A percentile compares a stretch with the other conserved stretches of the same genome.
These are phyloP conservation scores for Macrolepiota dolichaula DNA, from an alignment of 768 basidiomycete genomes.

Conservation along the genomic window DNA sequence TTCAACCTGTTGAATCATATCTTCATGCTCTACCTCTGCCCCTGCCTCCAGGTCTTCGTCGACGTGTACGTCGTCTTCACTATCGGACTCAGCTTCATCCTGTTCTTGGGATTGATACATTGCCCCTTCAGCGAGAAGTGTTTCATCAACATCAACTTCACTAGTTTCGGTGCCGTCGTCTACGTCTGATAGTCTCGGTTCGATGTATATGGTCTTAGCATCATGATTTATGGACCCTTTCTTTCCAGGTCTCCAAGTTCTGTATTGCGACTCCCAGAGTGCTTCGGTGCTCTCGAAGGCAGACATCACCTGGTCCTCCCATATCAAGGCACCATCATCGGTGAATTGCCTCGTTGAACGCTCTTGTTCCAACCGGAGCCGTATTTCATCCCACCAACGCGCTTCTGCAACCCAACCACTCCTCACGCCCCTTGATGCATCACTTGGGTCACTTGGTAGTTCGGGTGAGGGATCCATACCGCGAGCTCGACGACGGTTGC, in stretches of 20 bases:
- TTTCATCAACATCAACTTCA: conserved; percentile 20
- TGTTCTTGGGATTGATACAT: conserved; percentile 18
- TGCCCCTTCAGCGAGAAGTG: not conserved
- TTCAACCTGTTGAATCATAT: conserved; percentile 5
- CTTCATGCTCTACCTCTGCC: conserved; percentile 13
- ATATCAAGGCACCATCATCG: conserved; percentile 23
- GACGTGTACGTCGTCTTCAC: conserved; percentile 17
- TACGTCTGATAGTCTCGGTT: conserved; percentile 27
- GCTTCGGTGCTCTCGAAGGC: conserved; percentile 89
- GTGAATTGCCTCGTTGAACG: conserved; percentile 16
- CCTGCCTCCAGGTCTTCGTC: conserved; percentile 19
- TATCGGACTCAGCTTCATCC: conserved; percentile 30
- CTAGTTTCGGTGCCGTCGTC: conserved; percentile 28
- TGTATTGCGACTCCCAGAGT: conserved; percentile 69
- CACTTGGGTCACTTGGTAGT: conserved; percentile 68
- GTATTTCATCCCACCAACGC: conserved; percentile 73
- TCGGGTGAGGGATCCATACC: conserved; percentile 74
- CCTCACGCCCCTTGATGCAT: conserved; percentile 51
- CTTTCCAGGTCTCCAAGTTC: conserved; percentile 50
- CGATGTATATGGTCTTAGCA: conserved; percentile 23
- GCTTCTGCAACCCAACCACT: conserved; percentile 71
- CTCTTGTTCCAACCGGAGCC: conserved; percentile 54
- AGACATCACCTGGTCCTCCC: conserved; percentile 81
- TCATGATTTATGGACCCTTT: conserved; percentile 10
- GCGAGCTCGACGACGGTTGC: conserved; percentile 59